A percentile compares a stretch with the other conserved stretches of the same genome.
These are phyloP conservation scores for Aristolochia fimbriata DNA, from an alignment of 164 flowering plant species.

Conservation along the genomic window DNA sequence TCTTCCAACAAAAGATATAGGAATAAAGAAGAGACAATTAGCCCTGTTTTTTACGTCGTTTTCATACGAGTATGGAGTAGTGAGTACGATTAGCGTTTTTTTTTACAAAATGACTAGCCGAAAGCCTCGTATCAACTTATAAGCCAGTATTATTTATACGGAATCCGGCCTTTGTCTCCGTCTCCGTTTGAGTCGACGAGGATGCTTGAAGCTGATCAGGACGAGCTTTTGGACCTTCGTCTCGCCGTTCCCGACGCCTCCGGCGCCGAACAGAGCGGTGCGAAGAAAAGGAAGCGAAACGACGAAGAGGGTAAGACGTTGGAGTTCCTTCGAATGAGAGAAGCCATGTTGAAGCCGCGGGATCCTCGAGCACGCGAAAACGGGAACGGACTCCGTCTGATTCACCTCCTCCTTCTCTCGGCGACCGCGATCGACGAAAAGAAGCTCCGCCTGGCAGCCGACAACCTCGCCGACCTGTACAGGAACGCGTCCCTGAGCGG, in stretches of 20 bases:
- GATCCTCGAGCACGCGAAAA: conserved; percentile 23
- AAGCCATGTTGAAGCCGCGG: conserved; percentile 33
- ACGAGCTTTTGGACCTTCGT: conserved; percentile 36
- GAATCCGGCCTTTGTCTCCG: background rate
- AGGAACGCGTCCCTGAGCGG: conserved; percentile 35
- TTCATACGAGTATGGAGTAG: no score
- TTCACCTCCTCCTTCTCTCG: conserved; percentile 45
- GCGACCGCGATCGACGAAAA: conserved; percentile 48
- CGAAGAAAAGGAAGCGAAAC: conserved; percentile 17
- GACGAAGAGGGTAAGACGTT: conserved; percentile 20
- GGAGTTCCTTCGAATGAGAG: conserved; percentile 43
- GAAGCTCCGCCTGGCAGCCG: conserved; percentile 18
- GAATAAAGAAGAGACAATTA: no score
- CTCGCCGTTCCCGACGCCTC: conserved; percentile 27
- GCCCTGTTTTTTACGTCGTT: no score
- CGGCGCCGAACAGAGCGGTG: background rate
- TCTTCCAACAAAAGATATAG: no score
- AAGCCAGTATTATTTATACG: conserved; percentile 1
- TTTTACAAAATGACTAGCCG: no score
- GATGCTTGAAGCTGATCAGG: conserved; percentile 32
- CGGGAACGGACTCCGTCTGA: conserved; percentile 51
- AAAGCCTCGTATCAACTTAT: no score
- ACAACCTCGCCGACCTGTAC: conserved; percentile 41
- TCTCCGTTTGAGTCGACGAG: background rate
- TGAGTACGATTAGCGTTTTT: no score